Evolutionary conservation across 148 eudicot genomes (phyloP).

Genomic region (Cornus kousa): DNA sequence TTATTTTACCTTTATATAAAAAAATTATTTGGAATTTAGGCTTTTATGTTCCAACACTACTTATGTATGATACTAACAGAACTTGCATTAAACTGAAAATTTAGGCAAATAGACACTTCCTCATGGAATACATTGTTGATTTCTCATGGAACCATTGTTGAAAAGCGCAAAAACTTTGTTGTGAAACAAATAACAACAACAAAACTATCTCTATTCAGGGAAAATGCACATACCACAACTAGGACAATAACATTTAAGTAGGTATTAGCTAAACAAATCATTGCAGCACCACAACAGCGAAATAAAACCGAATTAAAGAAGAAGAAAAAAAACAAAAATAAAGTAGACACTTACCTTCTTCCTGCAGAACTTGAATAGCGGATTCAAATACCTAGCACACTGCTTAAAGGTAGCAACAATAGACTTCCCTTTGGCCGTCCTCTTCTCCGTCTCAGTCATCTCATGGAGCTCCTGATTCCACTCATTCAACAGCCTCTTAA

Average conservation of each 20-base stretch:
- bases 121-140: neutral
- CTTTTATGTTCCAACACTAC: too few relatives aligned
- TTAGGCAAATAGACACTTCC: neutral
- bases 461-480: slow-evolving; percentile 85
- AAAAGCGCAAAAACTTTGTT: neutral
- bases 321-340: neutral
- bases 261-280: neutral
- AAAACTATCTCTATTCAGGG: neutral
- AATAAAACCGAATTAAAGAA: neutral
- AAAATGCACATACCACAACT: neutral
- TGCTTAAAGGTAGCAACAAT: slow-evolving; percentile 93
- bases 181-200: neutral
- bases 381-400: slow-evolving; percentile 87
- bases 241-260: too few relatives aligned
- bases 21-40: too few relatives aligned
- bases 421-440: slow-evolving; percentile 89
- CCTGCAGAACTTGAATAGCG: slow-evolving; percentile 88
- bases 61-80: too few relatives aligned
- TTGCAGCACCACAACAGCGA: neutral
- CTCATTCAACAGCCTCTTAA: slow-evolving; percentile 85
- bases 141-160: neutral
- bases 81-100: too few relatives aligned
- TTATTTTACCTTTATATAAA: too few relatives aligned
- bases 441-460: slow-evolving; percentile 63
- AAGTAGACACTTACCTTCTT: slow-evolving; percentile 51